Base-by-base conservation (phyloP, 208 protist genomes). In the Acanthamoeba lenticulata region DNA sequence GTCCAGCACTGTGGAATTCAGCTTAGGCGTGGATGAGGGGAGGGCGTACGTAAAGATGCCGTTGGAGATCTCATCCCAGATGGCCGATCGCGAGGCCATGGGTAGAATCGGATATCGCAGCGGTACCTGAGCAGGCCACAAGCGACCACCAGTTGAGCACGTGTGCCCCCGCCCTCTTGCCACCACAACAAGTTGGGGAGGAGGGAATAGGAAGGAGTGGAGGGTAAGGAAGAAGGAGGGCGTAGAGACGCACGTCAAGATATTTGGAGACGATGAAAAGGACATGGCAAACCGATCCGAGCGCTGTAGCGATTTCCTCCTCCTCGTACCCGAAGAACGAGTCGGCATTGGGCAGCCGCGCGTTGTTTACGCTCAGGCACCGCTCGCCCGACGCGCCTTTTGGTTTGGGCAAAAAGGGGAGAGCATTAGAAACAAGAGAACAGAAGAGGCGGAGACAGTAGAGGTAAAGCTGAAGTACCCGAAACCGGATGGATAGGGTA, bases 81-180 rank as follows among this genome's bases (percentile, higher is more conserved):
- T 94, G 29, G 79, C n/a, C 17, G 92, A 94, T 69, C 92, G 74
- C 1, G 92, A 94, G 36, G 81, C 55, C 69, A 90, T 91, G 32
- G 92, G 92, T 13, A 47, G 42, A 2, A 94, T 92, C 11, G 92
- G 92, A 94, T 94, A 94, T 27, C 92, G 57, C 27, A 94, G 79
- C 0, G 92, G 74, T 27, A 94, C 86, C 92, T 94, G 44, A 19
- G 27, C 45, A 38, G 19, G 65, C 9, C 65, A 42, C 32, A 24
- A 72, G 32, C 0, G 60, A 4, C 13, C 11, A 67, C 49, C 19
- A 19, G 49, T 57, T 19, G 19, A 9, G 9, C 19, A 19, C 19
- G 49, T 9, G 49, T 9, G 13, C 49, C 13, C 19, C 9, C 19
- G 42, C 17, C 15, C 27, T 0, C 27, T 19, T 90, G 29, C 3